phyloP scores from a whole-genome alignment of 805 yeast species.

The Spencermartinsiella europaea region DNA sequence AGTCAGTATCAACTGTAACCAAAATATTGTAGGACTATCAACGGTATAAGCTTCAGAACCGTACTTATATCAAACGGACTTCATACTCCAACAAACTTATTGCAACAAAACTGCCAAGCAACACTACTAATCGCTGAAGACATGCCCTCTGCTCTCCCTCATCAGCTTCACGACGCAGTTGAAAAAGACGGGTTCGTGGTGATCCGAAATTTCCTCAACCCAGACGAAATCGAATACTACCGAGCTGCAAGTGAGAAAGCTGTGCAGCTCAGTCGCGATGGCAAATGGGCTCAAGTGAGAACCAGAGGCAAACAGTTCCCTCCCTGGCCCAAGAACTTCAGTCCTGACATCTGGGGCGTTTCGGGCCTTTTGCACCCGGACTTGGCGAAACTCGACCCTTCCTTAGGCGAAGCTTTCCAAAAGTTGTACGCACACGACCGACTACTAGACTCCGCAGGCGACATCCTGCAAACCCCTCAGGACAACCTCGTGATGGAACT shows the following conservation, averaged over 20 bases:
- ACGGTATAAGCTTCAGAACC: no score
- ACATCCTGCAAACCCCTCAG: constrained; percentile 39
- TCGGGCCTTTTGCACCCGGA: constrained; percentile 46
- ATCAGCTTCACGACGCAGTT: constrained; percentile 9
- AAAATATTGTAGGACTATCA: no score
- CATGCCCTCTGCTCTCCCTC: constrained; percentile 1
- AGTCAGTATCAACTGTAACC: no score
- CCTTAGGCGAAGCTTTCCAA: constrained; percentile 9
- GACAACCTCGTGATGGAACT: constrained; percentile 42
- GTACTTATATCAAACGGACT: no score
- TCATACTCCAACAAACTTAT: no score
- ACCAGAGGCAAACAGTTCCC: constrained; percentile 51
- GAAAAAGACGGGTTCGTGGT: constrained; percentile 33
- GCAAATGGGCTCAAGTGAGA: constrained; percentile 46
- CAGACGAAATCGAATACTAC: constrained; percentile 35
- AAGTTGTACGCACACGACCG: constrained; percentile 17
- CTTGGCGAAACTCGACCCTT: constrained; percentile 28
- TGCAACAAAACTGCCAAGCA: no score
- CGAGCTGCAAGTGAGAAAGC: constrained; percentile 34
- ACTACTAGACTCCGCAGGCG: constrained; percentile 37
- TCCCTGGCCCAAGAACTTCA: constrained; percentile 49
- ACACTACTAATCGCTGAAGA: no score
- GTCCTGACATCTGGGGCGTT: constrained; percentile 52
- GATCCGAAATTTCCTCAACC: constrained; percentile 37
- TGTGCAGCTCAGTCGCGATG: constrained; percentile 41